Conservation (phyloP, 108 stramenopile genomes). For the Poteriospumella lacustris region DNA sequence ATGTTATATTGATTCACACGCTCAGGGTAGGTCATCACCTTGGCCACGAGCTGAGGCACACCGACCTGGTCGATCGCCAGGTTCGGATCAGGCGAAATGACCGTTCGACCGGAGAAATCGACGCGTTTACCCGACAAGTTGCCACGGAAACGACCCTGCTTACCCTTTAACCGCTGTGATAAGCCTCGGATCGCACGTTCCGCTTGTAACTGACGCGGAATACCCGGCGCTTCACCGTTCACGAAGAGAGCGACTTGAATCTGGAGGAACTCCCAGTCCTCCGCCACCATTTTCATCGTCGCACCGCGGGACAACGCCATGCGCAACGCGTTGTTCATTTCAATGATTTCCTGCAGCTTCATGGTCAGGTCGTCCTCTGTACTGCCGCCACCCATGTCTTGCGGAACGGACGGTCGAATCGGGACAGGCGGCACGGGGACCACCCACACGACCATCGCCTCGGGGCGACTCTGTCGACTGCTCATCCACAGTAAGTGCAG, state of each 20-base stretch:
- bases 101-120: constrained; percentile 93
- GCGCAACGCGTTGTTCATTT: constrained; percentile 84
- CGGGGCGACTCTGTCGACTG: constrained; percentile 81
- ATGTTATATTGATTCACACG: constrained; percentile 87
- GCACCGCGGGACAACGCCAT: constrained; percentile 75
- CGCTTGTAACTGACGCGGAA: constrained; percentile 69
- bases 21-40: constrained; percentile 94
- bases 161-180: constrained; percentile 68
- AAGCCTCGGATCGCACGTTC: constrained; percentile 86
- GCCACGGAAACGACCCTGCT: constrained; percentile 85
- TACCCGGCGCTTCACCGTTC: constrained; percentile 90
- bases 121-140: constrained; percentile 96
- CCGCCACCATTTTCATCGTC: constrained; percentile 81
- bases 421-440: constrained; percentile 93
- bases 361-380: constrained; percentile 96
- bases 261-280: constrained; percentile 94
- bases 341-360: constrained; percentile 92
- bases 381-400: constrained; percentile 85
- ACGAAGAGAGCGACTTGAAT: constrained; percentile 87
- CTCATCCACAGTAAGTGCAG: constrained; percentile 86
- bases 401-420: constrained; percentile 96
- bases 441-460: constrained; percentile 81
- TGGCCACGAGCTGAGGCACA: constrained; percentile 87
- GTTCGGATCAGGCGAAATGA: constrained; percentile 97
- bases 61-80: constrained; percentile 77